Evolutionary conservation across 306 rosid genomes (phyloP).

Genomic region (Lupinus albus): DNA sequence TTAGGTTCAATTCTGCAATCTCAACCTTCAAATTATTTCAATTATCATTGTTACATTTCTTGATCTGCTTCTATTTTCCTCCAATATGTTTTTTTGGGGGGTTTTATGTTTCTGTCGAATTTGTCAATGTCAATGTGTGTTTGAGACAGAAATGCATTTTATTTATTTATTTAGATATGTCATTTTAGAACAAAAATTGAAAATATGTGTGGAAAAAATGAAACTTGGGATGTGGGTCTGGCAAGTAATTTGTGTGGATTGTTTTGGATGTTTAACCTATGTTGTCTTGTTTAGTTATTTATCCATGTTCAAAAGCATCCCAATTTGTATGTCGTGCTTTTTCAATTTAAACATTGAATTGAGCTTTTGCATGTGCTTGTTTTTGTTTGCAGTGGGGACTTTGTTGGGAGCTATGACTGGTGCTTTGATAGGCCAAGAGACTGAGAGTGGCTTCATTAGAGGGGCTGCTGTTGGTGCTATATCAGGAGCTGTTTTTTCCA

Average conservation of each 20-base stretch:
- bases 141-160: constrained; percentile 24
- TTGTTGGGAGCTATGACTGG: constrained; percentile 95
- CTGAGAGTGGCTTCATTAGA: constrained; percentile 96
- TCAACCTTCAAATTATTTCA: not conserved
- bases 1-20: constrained; percentile 57
- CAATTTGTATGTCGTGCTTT: constrained; percentile 12
- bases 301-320: constrained; percentile 4
- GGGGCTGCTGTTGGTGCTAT: constrained; percentile 99
- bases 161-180: not conserved
- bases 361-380: constrained; percentile 15
- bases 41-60: not conserved
- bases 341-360: not conserved
- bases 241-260: constrained; percentile 44
- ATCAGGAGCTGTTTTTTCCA: constrained; percentile 98
- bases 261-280: constrained; percentile 27
- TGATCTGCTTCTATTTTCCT: constrained; percentile 29
- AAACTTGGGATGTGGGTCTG: constrained; percentile 36
- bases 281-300: constrained; percentile 32
- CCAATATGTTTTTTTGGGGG: no score
- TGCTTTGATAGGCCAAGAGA: constrained; percentile 98
- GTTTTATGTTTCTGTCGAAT: not conserved
- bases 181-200: no score
- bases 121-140: constrained; percentile 12
- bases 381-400: constrained; percentile 77
- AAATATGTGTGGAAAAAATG: not conserved